Percentiles rank a stretch among this genome's conserved stretches.
Evolutionary conservation across 345 rosid species (phyloP).

Genomic region (Trapa incisa): DNA sequence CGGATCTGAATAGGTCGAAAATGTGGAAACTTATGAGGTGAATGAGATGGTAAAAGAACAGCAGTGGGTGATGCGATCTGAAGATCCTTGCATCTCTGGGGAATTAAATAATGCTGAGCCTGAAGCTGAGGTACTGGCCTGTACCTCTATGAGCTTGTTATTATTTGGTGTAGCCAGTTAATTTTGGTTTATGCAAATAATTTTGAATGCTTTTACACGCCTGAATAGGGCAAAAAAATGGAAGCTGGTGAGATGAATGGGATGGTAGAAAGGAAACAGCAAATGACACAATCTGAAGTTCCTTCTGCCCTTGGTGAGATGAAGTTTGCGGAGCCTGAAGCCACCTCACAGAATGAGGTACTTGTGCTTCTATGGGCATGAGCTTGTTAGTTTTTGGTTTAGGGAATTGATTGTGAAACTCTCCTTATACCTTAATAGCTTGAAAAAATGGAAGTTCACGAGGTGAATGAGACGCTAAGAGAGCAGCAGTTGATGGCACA

Average conservation of each 20-base stretch:
- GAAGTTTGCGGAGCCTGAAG: not conserved
- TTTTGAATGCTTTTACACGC: not conserved
- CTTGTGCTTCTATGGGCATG: not conserved
- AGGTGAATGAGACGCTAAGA: not conserved
- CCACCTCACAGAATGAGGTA: not conserved
- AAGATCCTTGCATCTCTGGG: not conserved
- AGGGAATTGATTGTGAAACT: no score
- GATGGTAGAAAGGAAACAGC: not conserved
- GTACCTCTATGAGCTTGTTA: not conserved
- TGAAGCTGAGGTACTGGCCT: not conserved
- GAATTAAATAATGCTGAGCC: no score
- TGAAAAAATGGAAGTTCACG: not conserved
- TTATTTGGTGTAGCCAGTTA: not conserved
- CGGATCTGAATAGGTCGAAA: not conserved
- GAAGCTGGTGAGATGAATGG: not conserved
- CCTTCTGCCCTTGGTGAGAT: not conserved
- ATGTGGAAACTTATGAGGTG: conserved; percentile 1
- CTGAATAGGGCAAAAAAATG: not conserved
- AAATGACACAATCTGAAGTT: not conserved
- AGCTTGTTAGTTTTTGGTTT: no score
- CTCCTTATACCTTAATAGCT: not conserved
- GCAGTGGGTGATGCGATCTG: not conserved
- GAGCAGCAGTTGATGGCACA: not conserved
- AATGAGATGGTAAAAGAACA: not conserved
- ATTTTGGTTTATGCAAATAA: not conserved